These are phyloP conservation scores for Aspergillus saccharolyticus DNA, from an alignment of 495 filamentous ascomycete species.

Conservation along the genomic window DNA sequence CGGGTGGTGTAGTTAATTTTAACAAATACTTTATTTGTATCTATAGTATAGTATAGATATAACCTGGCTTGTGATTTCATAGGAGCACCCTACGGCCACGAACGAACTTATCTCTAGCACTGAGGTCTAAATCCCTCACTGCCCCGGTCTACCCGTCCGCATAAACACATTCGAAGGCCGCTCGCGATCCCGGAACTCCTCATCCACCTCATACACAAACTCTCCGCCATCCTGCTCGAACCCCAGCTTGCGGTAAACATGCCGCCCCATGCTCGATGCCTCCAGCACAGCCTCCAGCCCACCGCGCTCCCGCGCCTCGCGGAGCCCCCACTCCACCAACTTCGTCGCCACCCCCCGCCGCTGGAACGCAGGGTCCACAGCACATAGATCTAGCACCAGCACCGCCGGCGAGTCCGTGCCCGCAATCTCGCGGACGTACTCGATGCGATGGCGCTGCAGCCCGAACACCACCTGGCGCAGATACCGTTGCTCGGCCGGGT, in stretches of 20 bases:
- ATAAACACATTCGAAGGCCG: constrained; percentile 35
- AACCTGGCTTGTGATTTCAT: neutral
- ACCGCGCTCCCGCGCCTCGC: constrained; percentile 33
- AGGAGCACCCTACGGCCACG: neutral
- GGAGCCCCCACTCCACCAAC: constrained; percentile 39
- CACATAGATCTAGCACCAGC: constrained; percentile 36
- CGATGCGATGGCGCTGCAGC: constrained; percentile 25
- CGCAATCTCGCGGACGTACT: constrained; percentile 26
- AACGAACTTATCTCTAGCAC: no score
- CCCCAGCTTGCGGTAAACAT: constrained; percentile 36
- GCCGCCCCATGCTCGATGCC: constrained; percentile 39
- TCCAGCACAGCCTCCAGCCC: constrained; percentile 34
- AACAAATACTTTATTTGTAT: constrained; percentile 1
- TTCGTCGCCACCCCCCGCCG: constrained; percentile 31
- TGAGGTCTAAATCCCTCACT: neutral
- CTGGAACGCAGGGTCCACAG: constrained; percentile 36
- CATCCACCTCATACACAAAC: constrained; percentile 31
- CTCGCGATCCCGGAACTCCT: constrained; percentile 23
- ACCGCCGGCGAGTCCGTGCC: constrained; percentile 26
- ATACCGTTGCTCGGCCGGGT: constrained; percentile 34
- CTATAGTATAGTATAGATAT: constrained; percentile 4
- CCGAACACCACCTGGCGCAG: constrained; percentile 26
- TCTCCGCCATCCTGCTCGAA: constrained; percentile 30
- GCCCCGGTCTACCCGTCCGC: constrained; percentile 18
- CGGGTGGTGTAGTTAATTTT: constrained; percentile 5